phyloP scores from a whole-genome alignment of 1,284 basidiomycete species.

The Hemileia vastatrix region DNA sequence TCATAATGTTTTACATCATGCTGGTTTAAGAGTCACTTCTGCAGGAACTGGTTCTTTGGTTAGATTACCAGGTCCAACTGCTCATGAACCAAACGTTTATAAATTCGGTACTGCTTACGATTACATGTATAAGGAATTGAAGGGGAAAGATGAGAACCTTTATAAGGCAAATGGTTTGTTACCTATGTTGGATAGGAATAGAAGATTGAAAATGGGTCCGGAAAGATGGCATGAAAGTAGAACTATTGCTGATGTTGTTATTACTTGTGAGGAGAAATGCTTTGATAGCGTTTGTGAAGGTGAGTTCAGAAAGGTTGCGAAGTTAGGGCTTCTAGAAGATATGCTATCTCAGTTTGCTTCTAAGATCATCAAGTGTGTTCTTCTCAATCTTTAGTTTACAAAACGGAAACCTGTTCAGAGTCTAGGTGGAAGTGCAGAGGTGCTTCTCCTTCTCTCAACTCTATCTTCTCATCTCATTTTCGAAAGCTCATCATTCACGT shows the following conservation, averaged over 20 bases:
- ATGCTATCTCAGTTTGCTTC: no score
- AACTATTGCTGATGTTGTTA: constrained; percentile 39
- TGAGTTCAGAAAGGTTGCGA: constrained; percentile 7
- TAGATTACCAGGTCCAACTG: constrained; percentile 37
- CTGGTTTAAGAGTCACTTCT: constrained; percentile 39
- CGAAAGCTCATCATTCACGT: no score
- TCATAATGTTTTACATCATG: constrained; percentile 36
- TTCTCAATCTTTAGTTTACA: no score
- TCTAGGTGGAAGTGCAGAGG: no score
- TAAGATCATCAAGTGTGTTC: no score
- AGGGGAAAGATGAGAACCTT: constrained; percentile 35
- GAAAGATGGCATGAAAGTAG: constrained; percentile 41
- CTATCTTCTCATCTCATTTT: no score
- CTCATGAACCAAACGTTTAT: constrained; percentile 43
- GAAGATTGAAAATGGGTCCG: constrained; percentile 37
- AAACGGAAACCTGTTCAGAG: no score
- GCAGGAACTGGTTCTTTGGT: constrained; percentile 41
- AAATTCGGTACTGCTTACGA: constrained; percentile 42
- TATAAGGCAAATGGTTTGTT: constrained; percentile 40
- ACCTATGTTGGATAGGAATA: constrained; percentile 42
- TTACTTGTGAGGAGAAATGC: constrained; percentile 43
- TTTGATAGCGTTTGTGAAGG: constrained; percentile 42
- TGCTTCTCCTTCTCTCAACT: no score
- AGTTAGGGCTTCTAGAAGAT: no score
- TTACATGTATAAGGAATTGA: constrained; percentile 39